Conservation (phyloP, 164 flowering plant genomes). For the Kingdonia uniflora region DNA sequence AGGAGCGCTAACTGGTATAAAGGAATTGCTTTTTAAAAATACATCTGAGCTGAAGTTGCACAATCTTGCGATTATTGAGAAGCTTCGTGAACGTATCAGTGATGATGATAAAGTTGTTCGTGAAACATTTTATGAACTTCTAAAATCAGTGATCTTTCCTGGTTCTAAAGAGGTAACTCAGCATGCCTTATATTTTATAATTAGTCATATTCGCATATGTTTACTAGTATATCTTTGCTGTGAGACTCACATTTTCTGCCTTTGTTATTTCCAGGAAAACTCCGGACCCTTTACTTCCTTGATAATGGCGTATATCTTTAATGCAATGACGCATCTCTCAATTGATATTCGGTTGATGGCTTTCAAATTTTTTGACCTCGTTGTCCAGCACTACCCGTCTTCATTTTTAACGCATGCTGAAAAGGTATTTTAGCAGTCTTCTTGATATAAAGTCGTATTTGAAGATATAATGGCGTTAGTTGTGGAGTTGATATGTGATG, state of each 20-base stretch:
- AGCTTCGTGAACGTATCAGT: conserved; percentile 74
- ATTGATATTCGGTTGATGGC: conserved; percentile 81
- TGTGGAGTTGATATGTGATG: no score
- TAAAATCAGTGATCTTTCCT: conserved; percentile 60
- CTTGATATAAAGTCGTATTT: not conserved
- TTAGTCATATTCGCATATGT: not conserved
- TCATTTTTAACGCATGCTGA: conserved; percentile 58
- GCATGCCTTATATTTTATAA: not conserved
- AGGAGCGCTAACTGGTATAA: conserved; percentile 86
- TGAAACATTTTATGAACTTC: conserved; percentile 60
- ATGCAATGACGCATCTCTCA: conserved; percentile 76
- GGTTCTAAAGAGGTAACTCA: conserved; percentile 53
- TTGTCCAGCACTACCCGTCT: conserved; percentile 56
- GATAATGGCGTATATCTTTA: conserved; percentile 69
- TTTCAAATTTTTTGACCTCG: conserved; percentile 73
- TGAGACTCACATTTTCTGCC: not conserved
- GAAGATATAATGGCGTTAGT: not conserved
- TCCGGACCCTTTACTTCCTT: conserved; percentile 53
- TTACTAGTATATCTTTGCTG: no score
- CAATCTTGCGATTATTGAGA: conserved; percentile 61
- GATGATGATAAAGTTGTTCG: conserved; percentile 78
- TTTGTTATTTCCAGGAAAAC: conserved; percentile 43
- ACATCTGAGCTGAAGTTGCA: conserved; percentile 60
- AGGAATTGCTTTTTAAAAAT: conserved; percentile 50
- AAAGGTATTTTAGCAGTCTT: conserved; percentile 35